A percentile compares a stretch with the other conserved stretches of the same genome.
phyloP scores from a whole-genome alignment of 352 stramenopile genomes.

The Lagenidium giganteum region DNA sequence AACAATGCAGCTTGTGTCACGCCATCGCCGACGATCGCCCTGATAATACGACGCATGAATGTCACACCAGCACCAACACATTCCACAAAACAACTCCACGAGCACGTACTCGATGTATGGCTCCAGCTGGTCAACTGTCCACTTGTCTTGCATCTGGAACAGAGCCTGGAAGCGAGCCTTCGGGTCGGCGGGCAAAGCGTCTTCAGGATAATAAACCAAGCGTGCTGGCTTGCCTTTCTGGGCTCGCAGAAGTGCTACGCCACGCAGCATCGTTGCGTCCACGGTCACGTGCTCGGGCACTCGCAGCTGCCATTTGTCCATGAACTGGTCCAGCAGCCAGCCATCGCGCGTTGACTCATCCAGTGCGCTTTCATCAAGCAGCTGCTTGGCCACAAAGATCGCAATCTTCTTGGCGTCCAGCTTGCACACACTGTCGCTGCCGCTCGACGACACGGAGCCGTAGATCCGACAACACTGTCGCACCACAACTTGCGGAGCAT shows the following conservation, averaged over 20 bases:
- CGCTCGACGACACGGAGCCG: constrained; percentile 18
- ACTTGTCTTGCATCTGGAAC: constrained; percentile 79
- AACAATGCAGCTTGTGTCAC: constrained; percentile 73
- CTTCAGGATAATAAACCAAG: constrained; percentile 65
- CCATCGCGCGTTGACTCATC: no score
- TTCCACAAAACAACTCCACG: background rate
- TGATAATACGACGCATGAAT: constrained; percentile 13
- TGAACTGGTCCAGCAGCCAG: constrained; percentile 55
- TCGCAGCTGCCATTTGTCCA: constrained; percentile 80
- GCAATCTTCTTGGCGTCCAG: constrained; percentile 63
- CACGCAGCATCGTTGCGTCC: constrained; percentile 55
- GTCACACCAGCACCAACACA: background rate
- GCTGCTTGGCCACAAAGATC: constrained; percentile 58
- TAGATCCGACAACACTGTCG: constrained; percentile 73
- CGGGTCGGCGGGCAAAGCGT: constrained; percentile 57
- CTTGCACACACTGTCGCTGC: constrained; percentile 20
- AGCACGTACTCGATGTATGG: constrained; percentile 71
- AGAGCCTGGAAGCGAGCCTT: constrained; percentile 76
- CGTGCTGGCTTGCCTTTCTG: constrained; percentile 32
- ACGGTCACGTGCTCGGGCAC: constrained; percentile 65
- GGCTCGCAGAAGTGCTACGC: constrained; percentile 46
- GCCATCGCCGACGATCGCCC: constrained; percentile 50
- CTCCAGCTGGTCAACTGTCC: constrained; percentile 73
- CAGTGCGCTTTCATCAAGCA: constrained; percentile 83
- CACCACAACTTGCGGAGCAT: constrained; percentile 48